A percentile compares a stretch with the other conserved stretches of the same genome.
phyloP scores from a whole-genome alignment of 495 filamentous ascomycete genomes.

The Friedmanniomyces simplex region DNA sequence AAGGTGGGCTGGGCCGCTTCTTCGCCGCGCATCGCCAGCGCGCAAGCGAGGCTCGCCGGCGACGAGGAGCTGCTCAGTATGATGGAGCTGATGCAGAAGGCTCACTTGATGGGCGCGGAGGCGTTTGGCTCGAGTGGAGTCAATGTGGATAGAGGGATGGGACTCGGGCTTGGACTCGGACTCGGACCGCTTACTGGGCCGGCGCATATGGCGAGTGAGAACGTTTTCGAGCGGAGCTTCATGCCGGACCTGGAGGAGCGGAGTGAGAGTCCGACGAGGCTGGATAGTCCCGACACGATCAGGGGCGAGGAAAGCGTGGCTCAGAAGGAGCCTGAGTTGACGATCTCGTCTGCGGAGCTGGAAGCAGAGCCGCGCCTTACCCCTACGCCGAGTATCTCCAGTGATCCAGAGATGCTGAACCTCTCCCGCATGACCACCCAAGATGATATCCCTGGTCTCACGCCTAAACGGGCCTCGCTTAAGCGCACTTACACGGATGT shows the following conservation, averaged over 20 bases:
- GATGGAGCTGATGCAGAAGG: slow-evolving; percentile 74
- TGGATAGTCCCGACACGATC: slow-evolving; percentile 3
- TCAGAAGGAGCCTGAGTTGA: not conserved
- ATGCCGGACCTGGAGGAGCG: slow-evolving; percentile 10
- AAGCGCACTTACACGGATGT: slow-evolving; percentile 85
- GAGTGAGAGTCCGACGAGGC: slow-evolving; percentile 39
- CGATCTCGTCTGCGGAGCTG: not conserved
- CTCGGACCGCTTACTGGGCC: slow-evolving; percentile 62
- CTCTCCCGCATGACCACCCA: slow-evolving; percentile 4
- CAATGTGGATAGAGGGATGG: not conserved
- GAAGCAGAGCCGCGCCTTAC: not conserved
- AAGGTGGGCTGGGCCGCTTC: slow-evolving; percentile 70
- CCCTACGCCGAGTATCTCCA: not conserved
- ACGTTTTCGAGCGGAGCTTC: slow-evolving; percentile 76
- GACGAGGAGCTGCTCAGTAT: slow-evolving; percentile 82
- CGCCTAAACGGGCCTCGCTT: slow-evolving; percentile 56
- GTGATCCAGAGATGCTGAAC: not conserved
- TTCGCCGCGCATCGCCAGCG: slow-evolving; percentile 56
- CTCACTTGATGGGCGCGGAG: slow-evolving; percentile 58
- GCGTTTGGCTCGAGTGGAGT: slow-evolving; percentile 27
- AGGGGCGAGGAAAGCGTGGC: not conserved
- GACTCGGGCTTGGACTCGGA: slow-evolving; percentile 29
- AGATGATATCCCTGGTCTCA: not conserved
- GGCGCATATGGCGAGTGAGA: slow-evolving; percentile 52
- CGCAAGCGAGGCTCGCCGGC: slow-evolving; percentile 70